A percentile compares a stretch with the other conserved stretches of the same genome.
Conservation (phyloP, 495 filamentous ascomycete genomes). For the Rhypophila decipiens region DNA sequence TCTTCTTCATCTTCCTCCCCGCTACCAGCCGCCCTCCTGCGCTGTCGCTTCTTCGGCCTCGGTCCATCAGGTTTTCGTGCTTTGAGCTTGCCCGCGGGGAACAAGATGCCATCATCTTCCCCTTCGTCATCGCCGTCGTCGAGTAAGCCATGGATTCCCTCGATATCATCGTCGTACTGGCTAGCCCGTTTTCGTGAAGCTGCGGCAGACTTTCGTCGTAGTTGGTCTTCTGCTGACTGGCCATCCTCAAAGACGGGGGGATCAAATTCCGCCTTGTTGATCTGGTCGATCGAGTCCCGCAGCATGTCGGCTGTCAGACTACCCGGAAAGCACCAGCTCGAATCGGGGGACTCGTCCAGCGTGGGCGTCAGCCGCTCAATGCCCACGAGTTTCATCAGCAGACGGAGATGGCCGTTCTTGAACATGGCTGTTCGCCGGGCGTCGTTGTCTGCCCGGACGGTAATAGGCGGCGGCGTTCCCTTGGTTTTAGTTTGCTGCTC, state of each 20-base stretch:
- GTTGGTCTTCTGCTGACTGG: slow-evolving; percentile 62
- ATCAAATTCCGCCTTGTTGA: slow-evolving; percentile 65
- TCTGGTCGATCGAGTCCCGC: slow-evolving; percentile 49
- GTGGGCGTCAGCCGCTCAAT: slow-evolving; percentile 58
- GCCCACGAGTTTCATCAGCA: slow-evolving; percentile 73
- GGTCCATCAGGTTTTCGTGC: slow-evolving; percentile 40
- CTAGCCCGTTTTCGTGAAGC: slow-evolving; percentile 34
- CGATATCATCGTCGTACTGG: slow-evolving; percentile 56
- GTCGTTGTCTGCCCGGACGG: slow-evolving; percentile 63
- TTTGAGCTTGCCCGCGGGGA: slow-evolving; percentile 63
- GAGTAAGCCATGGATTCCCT: slow-evolving; percentile 44
- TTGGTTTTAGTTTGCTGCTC: slow-evolving; percentile 4
- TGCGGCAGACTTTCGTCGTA: slow-evolving; percentile 59
- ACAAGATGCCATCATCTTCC: slow-evolving; percentile 48
- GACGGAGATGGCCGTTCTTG: slow-evolving; percentile 81
- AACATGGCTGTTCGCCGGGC: slow-evolving; percentile 67
- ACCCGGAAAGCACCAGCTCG: slow-evolving; percentile 74
- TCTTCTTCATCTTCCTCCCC: slow-evolving; percentile 45
- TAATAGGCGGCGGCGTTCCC: slow-evolving; percentile 26
- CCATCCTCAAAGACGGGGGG: slow-evolving; percentile 68
- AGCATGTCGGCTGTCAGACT: slow-evolving; percentile 55
- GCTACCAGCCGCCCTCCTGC: slow-evolving; percentile 32
- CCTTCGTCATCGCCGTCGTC: slow-evolving; percentile 64
- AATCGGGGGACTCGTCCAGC: slow-evolving; percentile 62
- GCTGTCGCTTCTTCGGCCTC: slow-evolving; percentile 41